Evolutionary conservation across 2,329 filamentous ascomycete genomes (phyloP).

Genomic region (Fusarium sp.): DNA sequence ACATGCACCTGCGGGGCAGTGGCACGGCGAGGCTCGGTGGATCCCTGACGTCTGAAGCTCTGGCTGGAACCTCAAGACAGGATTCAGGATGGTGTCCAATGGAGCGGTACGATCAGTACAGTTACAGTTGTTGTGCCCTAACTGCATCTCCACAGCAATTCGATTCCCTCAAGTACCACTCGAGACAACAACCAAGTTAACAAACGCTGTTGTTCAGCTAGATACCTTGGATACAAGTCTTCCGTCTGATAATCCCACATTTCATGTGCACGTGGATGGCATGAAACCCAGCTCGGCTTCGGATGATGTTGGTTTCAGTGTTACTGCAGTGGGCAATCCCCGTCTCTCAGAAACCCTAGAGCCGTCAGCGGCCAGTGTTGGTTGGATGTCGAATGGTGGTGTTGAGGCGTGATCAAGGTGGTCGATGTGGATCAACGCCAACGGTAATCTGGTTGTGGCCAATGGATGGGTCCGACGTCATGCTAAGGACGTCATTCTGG

Average conservation of each 20-base stretch:
- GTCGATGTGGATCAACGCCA: constrained; percentile 40
- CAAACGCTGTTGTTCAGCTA: not conserved
- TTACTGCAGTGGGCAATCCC: constrained; percentile 23
- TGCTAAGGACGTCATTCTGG: constrained; percentile 43
- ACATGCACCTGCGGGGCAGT: constrained; percentile 43
- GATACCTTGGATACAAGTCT: not conserved
- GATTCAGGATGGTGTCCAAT: constrained; percentile 42
- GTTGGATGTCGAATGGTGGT: constrained; percentile 36
- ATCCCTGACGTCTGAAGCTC: constrained; percentile 42
- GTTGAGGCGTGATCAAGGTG: constrained; percentile 37
- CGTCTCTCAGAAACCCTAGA: constrained; percentile 21
- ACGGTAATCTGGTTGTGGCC: constrained; percentile 33
- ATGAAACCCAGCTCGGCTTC: constrained; percentile 3
- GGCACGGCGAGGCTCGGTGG: constrained; percentile 45
- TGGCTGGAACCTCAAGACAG: constrained; percentile 29
- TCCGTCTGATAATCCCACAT: constrained; percentile 5
- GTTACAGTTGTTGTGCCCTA: constrained; percentile 47
- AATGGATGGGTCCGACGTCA: constrained; percentile 39
- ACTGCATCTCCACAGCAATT: constrained; percentile 44
- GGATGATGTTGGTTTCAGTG: constrained; percentile 26
- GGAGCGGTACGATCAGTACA: constrained; percentile 40
- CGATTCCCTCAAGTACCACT: not conserved
- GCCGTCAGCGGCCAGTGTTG: constrained; percentile 31
- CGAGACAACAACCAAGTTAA: not conserved
- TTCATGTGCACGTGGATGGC: constrained; percentile 2